Evolutionary conservation across 2,329 filamentous ascomycete genomes (phyloP), one percentile per base, ranked within the genome.

Genomic region (Talaromyces sp.): DNA sequence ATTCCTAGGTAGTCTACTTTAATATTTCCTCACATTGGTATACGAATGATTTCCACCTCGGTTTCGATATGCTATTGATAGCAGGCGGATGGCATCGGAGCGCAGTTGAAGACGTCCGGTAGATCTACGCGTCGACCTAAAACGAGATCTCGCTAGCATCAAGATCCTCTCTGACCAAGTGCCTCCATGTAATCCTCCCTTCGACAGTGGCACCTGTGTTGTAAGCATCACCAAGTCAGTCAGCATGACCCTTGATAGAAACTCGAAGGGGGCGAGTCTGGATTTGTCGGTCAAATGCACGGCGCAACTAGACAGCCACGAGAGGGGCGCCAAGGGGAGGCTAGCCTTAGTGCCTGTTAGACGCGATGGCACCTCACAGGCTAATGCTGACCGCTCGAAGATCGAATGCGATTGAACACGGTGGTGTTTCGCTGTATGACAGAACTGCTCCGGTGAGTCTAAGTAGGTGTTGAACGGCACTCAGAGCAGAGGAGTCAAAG

Each of bases 261-360:
- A 48, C n/a, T 28, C 3, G 28, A 28, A 23, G 28, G 28, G 52
- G 14, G 37, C 21, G 54, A 23, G 35, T 57, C 54, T 57, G 21
- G 35, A 57, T 40, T 25, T 39, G 54, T 31, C 16, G 58, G 58
- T 31, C 44, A 21, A 25, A 18, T 50, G 44, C 57, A 46, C 40
- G 56, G 28, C 25, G 46, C 54, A 28, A 6, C 21, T 21, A 39
- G 25, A 28, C 39, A 37, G 52, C 66, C 66, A 12, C 54, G 69
- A 68, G 31, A 31, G 59, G 67, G 63, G 68, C 60, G 50, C 48
- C 48, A 56, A 64, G 40, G 54, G 48, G 39, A 35, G n/a, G n/a
- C 37, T 46, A 48, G 52, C 18, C 11, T 35, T 42, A 46, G 23
- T 31, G 44, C 48, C 12, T 46, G 28, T 40, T 55, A 21, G 18